Evolutionary conservation across 306 rosid species (phyloP), one percentile per base, ranked within the genome.

Genomic region (Cucurbita argyrosperma): DNA sequence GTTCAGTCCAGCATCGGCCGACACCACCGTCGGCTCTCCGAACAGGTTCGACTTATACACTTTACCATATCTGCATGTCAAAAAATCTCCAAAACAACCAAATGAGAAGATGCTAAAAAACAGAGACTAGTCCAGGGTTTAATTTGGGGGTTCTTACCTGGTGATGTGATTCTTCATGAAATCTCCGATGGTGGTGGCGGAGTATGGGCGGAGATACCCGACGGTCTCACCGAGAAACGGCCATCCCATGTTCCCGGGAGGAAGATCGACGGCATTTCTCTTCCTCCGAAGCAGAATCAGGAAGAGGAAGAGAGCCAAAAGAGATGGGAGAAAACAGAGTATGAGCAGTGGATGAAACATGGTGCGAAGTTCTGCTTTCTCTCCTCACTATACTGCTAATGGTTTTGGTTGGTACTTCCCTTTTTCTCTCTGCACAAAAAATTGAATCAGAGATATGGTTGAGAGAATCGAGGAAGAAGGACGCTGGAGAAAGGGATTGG

Each of bases 201-300:
- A 84, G 82, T 91, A 88, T 72, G 99, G 97, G 75, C 78, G 88
- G 81, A 94, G 84, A 58, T 89, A 95, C 7, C 82, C 87, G 66
- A 95, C 37, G 53, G 96, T 91, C 81, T 95, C 96, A 0, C 99
- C 99, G 37, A 95, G 72, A 61, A 95, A 86, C 43, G 99, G 99
- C 96, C 91, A 91, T 1, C 99, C 99, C 99, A 88, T 89, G 71
- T 79, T 83, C 4, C 99, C 99, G 0, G 97, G 97, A 5, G 97
- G 99, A 43, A 95, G 99, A 69, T 91, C 87, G 16, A 82, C 75
- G 74, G 65, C 84, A 46, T 80, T 84, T 78, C 80, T 89, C 75
- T 84, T 88, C 61, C 88, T 84, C 70, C 56, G 82, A 83, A 85
- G 15, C 74, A 94, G 84, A 78, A 90, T 65, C 82, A 91, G 62